Base-by-base conservation (phyloP, 345 rosid species). In the Balakata baccata region DNA sequence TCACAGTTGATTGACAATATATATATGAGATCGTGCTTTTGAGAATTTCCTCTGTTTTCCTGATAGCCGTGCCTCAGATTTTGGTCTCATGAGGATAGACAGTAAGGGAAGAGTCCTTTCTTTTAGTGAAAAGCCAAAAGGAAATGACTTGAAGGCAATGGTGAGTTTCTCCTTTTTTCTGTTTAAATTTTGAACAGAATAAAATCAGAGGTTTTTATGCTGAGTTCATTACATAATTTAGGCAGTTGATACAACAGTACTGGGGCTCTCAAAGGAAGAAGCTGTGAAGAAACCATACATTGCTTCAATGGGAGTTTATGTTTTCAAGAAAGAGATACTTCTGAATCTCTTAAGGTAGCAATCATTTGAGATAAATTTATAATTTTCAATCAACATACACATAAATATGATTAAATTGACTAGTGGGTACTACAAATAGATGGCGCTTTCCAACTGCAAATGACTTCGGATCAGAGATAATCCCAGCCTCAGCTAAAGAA, bases 361-460 rank as follows among this genome's bases (percentile, higher is more conserved):
- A 29, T 25, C 16, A 49, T 62, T 63, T 66, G 39, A 60, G 69
- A 11, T 46, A 49, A 18, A n/a, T 61, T 43, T 57, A 1, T 66
- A 7, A 29, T 60, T 70, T n/a, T 67, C 56, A 52, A 22, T 41
- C 34, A 61, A 57, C 41, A 14, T n/a, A 17, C 7, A 18, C 11
- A 47, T 16, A 45, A 72, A 41, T 16, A 2, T 20, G 45, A 61
- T 14, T 20, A 56, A 37, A 20, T 38, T 38, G 45, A 59, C 62
- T 20, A 43, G 23, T 58, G 57, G 66, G 16, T 38, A 46, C 34
- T 46, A 5, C 57, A 47, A 57, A 13, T 86, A 94, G 97, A 81
- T 94, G 98, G 98, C 97, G 97, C 71, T 94, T 89, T 71, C 98
- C 98, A 53, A 94, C 97, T 39, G 97, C 98, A 72, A 94, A 94